These are phyloP conservation scores for Letharia columbiana DNA, from an alignment of 495 filamentous ascomycete genomes.

Conservation along the genomic window DNA sequence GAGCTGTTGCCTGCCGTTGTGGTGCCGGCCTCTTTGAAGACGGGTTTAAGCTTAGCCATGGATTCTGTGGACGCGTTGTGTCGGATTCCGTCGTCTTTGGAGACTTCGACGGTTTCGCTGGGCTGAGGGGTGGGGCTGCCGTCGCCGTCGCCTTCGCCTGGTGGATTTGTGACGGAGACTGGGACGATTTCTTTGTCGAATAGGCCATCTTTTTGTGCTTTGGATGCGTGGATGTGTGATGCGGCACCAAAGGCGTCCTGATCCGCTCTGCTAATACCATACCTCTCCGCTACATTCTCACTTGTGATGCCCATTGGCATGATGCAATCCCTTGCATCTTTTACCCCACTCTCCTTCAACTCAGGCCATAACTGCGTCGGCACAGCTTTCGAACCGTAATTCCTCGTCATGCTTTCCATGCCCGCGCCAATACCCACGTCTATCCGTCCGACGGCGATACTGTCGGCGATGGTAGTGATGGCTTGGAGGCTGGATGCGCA, in stretches of 20 bases:
- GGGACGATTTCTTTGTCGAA: conserved; percentile 76
- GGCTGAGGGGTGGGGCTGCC: conserved; percentile 1
- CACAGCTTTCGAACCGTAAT: conserved; percentile 76
- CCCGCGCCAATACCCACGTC: conserved; percentile 78
- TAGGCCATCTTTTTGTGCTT: conserved; percentile 56
- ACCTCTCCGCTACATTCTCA: conserved; percentile 78
- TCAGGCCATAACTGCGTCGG: conserved; percentile 72
- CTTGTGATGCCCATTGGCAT: conserved; percentile 93
- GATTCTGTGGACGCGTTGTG: conserved; percentile 55
- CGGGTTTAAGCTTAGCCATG: conserved; percentile 73
- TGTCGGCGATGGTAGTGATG: conserved; percentile 60
- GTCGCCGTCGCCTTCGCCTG: conserved; percentile 4
- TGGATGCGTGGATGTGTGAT: conserved; percentile 60
- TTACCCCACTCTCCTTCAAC: conserved; percentile 51
- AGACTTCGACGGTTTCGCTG: conserved; percentile 44
- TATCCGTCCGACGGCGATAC: conserved; percentile 63
- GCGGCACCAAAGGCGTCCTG: conserved; percentile 76
- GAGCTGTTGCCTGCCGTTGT: conserved; percentile 82
- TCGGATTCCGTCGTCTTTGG: conserved; percentile 75
- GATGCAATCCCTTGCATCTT: conserved; percentile 75
- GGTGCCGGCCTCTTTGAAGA: conserved; percentile 54
- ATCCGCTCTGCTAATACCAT: conserved; percentile 61
- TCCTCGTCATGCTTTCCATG: conserved; percentile 90
- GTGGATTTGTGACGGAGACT: conserved; percentile 30
- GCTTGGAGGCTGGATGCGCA: conserved; percentile 70